These are phyloP conservation scores for Candida qinlingensis DNA, from an alignment of 805 yeast species.

Conservation along the genomic window DNA sequence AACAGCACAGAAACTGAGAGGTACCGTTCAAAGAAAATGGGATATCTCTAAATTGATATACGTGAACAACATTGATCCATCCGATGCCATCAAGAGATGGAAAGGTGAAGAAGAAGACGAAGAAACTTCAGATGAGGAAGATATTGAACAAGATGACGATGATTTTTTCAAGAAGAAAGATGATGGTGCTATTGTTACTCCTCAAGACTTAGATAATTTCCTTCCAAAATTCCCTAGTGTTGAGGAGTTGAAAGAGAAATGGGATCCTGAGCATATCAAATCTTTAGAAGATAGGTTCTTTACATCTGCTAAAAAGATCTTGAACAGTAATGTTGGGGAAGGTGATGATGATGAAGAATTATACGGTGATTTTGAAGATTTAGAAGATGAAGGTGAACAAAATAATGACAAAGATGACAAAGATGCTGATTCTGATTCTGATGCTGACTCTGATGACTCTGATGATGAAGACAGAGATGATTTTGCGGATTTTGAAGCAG, in stretches of 20 bases:
- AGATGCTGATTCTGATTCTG: constrained; percentile 16
- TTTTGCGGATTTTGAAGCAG: constrained; percentile 51
- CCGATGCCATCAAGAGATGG: constrained; percentile 71
- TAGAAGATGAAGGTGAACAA: constrained; percentile 32
- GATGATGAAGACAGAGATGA: constrained; percentile 33
- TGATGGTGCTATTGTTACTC: constrained; percentile 19
- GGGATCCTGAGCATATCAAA: constrained; percentile 39
- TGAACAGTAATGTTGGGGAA: constrained; percentile 29
- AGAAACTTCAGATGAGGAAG: constrained; percentile 37
- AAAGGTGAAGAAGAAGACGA: constrained; percentile 44
- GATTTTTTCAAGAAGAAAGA: constrained; percentile 52
- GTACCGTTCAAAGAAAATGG: constrained; percentile 55
- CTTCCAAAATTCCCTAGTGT: constrained; percentile 33
- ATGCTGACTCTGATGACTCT: constrained; percentile 7
- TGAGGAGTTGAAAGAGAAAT: constrained; percentile 41
- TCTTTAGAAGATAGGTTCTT: constrained; percentile 44
- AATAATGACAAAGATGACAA: constrained; percentile 12
- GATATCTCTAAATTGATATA: constrained; percentile 79
- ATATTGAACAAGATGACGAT: constrained; percentile 41
- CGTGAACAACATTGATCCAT: constrained; percentile 70
- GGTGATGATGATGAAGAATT: constrained; percentile 44
- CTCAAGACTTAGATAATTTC: constrained; percentile 34
- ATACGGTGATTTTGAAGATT: constrained; percentile 54
- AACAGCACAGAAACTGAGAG: constrained; percentile 58
- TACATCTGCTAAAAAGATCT: constrained; percentile 43